A percentile compares a stretch with the other conserved stretches of the same genome.
Evolutionary conservation across 176 grass and related monocot genomes (phyloP).

Genomic region (Melocanna baccifera): DNA sequence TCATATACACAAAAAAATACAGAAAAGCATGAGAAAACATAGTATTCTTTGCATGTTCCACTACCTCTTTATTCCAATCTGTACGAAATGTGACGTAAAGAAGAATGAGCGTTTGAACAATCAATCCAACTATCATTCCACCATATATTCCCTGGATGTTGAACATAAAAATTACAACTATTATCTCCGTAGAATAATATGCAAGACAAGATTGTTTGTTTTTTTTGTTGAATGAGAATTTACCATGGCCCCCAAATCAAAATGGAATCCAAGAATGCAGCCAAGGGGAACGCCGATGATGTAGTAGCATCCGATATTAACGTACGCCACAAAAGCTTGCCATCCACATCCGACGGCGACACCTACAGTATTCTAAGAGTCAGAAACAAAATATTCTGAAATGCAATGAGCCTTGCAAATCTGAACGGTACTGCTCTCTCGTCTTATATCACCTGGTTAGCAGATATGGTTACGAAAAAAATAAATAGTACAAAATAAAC

Average conservation of each 20-base stretch:
- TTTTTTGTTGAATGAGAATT: background rate
- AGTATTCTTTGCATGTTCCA: background rate
- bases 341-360: slow-evolving; percentile 70
- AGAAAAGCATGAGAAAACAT: background rate
- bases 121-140: slow-evolving; percentile 28
- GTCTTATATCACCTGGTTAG: background rate
- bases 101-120: slow-evolving; percentile 9
- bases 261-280: slow-evolving; percentile 51
- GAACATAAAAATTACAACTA: background rate
- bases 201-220: background rate
- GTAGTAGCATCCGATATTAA: slow-evolving; percentile 70
- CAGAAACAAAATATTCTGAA: background rate
- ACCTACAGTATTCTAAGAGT: slow-evolving; percentile 17
- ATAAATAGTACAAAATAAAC: background rate
- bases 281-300: slow-evolving; percentile 51
- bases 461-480: background rate
- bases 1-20: background rate
- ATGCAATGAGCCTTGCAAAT: background rate
- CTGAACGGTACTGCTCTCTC: background rate
- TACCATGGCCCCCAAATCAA: slow-evolving; percentile 53
- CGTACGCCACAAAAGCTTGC: slow-evolving; percentile 68
- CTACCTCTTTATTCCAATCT: slow-evolving; percentile 34
- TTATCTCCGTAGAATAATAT: background rate
- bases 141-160: slow-evolving; percentile 32
- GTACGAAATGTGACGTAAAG: slow-evolving; percentile 5